phyloP scores from a whole-genome alignment of 495 filamentous ascomycete genomes.

The Viridothelium virens region DNA sequence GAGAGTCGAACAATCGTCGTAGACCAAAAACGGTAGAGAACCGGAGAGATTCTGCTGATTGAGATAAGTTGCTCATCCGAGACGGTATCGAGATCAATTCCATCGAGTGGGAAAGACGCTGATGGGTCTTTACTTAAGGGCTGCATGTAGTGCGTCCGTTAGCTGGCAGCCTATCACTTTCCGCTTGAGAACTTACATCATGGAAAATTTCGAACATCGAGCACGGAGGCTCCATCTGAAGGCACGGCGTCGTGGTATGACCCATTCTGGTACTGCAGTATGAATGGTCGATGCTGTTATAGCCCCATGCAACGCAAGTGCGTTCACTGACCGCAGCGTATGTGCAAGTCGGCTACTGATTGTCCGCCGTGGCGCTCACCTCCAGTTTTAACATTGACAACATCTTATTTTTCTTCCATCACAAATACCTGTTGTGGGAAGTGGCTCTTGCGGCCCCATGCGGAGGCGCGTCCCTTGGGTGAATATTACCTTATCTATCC shows the following conservation, averaged over 20 bases:
- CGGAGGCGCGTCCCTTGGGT: too few relatives aligned
- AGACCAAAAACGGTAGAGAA: conserved; percentile 1
- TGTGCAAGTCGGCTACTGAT: too few relatives aligned
- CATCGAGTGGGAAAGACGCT: background rate
- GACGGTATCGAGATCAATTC: conserved; percentile 2
- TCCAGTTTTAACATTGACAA: too few relatives aligned
- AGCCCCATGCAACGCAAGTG: background rate
- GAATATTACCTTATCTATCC: too few relatives aligned
- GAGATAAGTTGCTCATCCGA: conserved; percentile 9
- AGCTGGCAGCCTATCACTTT: background rate
- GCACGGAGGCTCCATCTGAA: background rate
- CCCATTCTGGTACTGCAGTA: background rate
- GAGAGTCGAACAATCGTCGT: conserved; percentile 4
- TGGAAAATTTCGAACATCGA: background rate
- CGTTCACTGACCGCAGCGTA: background rate
- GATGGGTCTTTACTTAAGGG: background rate
- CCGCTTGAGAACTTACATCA: background rate
- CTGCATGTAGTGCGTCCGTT: conserved; percentile 1
- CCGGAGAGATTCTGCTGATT: background rate
- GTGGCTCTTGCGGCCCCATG: too few relatives aligned
- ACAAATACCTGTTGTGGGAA: too few relatives aligned
- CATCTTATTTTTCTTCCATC: too few relatives aligned
- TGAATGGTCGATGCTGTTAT: background rate
- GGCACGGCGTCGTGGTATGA: background rate
- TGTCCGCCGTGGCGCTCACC: too few relatives aligned